A percentile compares a stretch with the other conserved stretches of the same genome.
These are phyloP conservation scores for Metschnikowia anglica DNA, from an alignment of 805 yeast species.

Conservation along the genomic window DNA sequence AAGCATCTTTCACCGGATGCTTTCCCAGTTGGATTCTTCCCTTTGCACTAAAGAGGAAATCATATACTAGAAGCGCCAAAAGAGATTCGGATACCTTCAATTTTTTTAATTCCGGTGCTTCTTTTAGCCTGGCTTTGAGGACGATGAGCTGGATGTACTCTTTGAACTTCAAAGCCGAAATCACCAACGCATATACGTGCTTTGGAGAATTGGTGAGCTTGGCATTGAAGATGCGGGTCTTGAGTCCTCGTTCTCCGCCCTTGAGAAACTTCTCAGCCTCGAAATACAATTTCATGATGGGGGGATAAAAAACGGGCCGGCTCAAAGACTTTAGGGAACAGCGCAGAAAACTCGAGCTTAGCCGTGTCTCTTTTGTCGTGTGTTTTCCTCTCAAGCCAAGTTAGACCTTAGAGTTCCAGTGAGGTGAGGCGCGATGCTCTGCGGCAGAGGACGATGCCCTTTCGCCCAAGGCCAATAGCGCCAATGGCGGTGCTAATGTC, in stretches of 20 bases:
- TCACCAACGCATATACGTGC: constrained; percentile 81
- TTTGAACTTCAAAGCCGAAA: constrained; percentile 72
- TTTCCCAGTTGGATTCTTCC: constrained; percentile 90
- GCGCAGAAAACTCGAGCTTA: too few relatives aligned
- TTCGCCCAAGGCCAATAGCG: too few relatives aligned
- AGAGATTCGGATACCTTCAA: constrained; percentile 50
- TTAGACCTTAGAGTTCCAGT: too few relatives aligned
- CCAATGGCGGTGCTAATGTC: too few relatives aligned
- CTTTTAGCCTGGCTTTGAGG: constrained; percentile 63
- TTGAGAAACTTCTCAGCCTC: constrained; percentile 42
- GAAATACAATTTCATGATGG: constrained; percentile 41
- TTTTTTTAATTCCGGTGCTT: constrained; percentile 40
- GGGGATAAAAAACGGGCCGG: neutral
- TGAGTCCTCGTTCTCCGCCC: constrained; percentile 29
- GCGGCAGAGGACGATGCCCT: too few relatives aligned
- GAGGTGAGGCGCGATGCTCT: too few relatives aligned
- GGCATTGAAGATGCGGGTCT: constrained; percentile 40
- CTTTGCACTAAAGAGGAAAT: constrained; percentile 66
- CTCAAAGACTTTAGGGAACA: too few relatives aligned
- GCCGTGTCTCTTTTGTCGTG: too few relatives aligned
- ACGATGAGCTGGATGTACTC: constrained; percentile 63
- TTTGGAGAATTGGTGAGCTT: constrained; percentile 58
- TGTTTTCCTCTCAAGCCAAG: too few relatives aligned
- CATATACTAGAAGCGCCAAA: constrained; percentile 73
- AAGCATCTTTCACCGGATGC: constrained; percentile 78